phyloP scores from a whole-genome alignment of 306 rosid genomes.

The Vachellia collinsii region DNA sequence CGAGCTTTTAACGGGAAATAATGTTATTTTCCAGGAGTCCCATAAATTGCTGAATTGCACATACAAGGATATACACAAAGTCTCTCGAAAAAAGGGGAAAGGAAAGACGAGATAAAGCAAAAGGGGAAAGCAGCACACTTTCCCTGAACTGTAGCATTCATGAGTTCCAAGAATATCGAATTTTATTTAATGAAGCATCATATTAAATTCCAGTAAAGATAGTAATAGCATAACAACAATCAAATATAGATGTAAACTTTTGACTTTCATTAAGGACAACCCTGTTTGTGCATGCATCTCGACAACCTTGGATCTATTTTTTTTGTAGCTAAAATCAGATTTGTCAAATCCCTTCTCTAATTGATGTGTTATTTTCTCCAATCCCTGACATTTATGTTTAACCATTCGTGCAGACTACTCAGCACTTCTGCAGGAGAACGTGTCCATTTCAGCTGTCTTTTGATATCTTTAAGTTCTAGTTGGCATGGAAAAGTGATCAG shows the following conservation, averaged over 20 bases:
- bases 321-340: slow-evolving; percentile 34
- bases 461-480: slow-evolving; percentile 35
- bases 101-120: neutral
- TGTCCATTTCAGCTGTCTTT: slow-evolving; percentile 21
- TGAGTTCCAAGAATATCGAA: slow-evolving; percentile 6
- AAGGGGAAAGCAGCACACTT: neutral
- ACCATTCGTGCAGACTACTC: slow-evolving; percentile 30
- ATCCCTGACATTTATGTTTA: slow-evolving; percentile 30
- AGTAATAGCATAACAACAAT: slow-evolving; percentile 21
- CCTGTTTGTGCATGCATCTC: slow-evolving; percentile 42
- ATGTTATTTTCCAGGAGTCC: neutral
- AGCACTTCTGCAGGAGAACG: slow-evolving; percentile 21
- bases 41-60: neutral
- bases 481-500: slow-evolving; percentile 24
- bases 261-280: slow-evolving; percentile 48
- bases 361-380: slow-evolving; percentile 34
- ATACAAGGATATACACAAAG: neutral
- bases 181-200: neutral
- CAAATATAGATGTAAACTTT: slow-evolving; percentile 11
- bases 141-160: slow-evolving; percentile 6
- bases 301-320: slow-evolving; percentile 39
- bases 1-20: neutral
- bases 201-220: slow-evolving; percentile 19
- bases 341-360: slow-evolving; percentile 31
- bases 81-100: neutral